Evolutionary conservation across 108 stramenopile genomes (phyloP).

Genomic region (Skeletonema menzelii): DNA sequence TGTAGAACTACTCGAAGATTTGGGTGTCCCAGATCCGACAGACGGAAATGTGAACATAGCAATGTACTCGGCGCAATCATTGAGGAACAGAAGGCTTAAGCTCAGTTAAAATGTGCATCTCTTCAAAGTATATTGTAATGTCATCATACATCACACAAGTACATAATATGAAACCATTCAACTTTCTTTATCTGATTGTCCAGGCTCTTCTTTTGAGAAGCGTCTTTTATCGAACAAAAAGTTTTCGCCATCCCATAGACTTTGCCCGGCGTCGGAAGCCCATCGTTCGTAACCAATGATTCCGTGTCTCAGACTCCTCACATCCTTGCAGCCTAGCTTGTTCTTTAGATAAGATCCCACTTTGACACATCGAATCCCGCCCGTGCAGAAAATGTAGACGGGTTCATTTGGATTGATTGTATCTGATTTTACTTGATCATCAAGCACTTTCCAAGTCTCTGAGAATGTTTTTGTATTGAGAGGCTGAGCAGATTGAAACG

Average conservation of each 20-base stretch:
- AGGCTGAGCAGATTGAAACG: slow-evolving; percentile 59
- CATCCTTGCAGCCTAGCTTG: slow-evolving; percentile 71
- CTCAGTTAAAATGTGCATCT: slow-evolving; percentile 4
- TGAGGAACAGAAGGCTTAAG: slow-evolving; percentile 35
- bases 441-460: slow-evolving; percentile 66
- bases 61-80: slow-evolving; percentile 43
- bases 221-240: slow-evolving; percentile 69
- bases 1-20: slow-evolving; percentile 66
- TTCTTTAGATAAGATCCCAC: slow-evolving; percentile 76
- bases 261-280: background rate
- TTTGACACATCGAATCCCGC: slow-evolving; percentile 90
- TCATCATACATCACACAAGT: background rate
- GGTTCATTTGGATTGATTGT: slow-evolving; percentile 51
- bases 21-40: slow-evolving; percentile 74
- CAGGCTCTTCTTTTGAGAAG: slow-evolving; percentile 16
- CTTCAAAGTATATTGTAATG: background rate
- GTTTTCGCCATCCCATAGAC: slow-evolving; percentile 57
- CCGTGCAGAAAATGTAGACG: slow-evolving; percentile 83
- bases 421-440: slow-evolving; percentile 42
- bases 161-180: background rate
- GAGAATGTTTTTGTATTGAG: slow-evolving; percentile 71
- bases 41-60: slow-evolving; percentile 70
- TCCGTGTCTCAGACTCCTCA: slow-evolving; percentile 71
- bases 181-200: background rate
- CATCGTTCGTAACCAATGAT: slow-evolving; percentile 70